Conservation (phyloP, 495 filamentous ascomycete species). For the Cercophora sp. region DNA sequence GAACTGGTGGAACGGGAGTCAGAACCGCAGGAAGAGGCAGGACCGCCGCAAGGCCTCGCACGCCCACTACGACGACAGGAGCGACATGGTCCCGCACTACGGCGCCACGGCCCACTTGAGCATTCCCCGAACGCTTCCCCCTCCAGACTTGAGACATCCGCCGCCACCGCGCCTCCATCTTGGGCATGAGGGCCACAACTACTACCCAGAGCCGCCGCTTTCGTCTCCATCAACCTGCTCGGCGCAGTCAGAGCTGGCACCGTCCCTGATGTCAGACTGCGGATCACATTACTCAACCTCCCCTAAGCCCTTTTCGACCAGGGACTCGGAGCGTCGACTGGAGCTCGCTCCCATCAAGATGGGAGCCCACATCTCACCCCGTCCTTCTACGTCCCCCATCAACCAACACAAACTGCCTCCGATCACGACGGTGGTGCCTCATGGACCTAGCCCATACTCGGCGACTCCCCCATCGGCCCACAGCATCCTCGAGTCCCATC, state of each 20-base stretch:
- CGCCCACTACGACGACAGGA: conserved; percentile 3
- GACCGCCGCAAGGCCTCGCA: conserved; percentile 18
- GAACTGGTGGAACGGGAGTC: conserved; percentile 98
- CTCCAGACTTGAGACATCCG: conserved; percentile 8
- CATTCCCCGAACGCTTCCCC: conserved; percentile 8
- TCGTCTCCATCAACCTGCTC: conserved; percentile 22
- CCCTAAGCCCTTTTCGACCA: background rate
- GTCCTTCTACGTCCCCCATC: background rate
- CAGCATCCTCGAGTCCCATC: background rate
- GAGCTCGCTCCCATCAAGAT: conserved; percentile 20
- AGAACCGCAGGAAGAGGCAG: conserved; percentile 63
- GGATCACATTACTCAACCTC: conserved; percentile 22
- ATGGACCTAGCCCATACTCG: too few species aligned
- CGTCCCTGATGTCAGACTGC: conserved; percentile 25
- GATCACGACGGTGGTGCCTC: too few species aligned
- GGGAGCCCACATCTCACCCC: conserved; percentile 1
- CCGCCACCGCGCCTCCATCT: conserved; percentile 20
- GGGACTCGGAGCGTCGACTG: background rate
- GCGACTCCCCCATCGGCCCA: background rate
- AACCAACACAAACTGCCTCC: conserved; percentile 4
- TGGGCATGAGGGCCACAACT: conserved; percentile 17
- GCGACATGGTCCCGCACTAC: background rate
- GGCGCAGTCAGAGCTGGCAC: conserved; percentile 23
- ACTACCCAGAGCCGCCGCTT: conserved; percentile 14
- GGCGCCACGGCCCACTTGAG: background rate